phyloP scores from a whole-genome alignment of 139 green algal genomes.

The Tetradesmus lagerheimii region DNA sequence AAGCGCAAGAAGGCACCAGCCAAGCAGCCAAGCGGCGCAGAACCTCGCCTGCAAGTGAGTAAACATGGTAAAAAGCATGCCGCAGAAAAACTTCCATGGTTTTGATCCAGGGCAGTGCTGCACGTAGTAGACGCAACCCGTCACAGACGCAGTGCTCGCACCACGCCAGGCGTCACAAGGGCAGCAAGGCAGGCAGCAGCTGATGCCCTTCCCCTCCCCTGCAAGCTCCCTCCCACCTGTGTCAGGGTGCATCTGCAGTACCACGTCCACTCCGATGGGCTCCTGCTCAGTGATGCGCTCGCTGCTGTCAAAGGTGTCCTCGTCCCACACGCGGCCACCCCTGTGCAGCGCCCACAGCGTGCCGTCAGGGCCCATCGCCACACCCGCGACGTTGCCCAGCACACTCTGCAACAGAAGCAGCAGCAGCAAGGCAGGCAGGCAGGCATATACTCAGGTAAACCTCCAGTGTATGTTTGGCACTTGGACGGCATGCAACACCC shows the following conservation, averaged over 20 bases:
- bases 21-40: conserved; percentile 60
- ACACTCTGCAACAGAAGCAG: not conserved
- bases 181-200: not conserved
- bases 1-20: too few species aligned
- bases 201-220: not conserved
- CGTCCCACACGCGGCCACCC: conserved; percentile 66
- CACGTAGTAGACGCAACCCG: not conserved
- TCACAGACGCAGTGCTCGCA: too few species aligned
- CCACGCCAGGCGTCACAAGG: too few species aligned
- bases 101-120: not conserved
- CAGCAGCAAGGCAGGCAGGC: not conserved
- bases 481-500: too few species aligned
- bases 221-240: conserved; percentile 48
- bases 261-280: conserved; percentile 57
- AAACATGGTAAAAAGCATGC: too few species aligned
- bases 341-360: conserved; percentile 83
- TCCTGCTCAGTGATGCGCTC: conserved; percentile 51
- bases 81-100: too few species aligned
- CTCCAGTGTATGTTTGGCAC: too few species aligned
- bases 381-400: conserved; percentile 52
- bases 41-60: conserved; percentile 44
- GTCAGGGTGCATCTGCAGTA: conserved; percentile 73
- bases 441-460: not conserved
- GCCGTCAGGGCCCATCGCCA: conserved; percentile 58
- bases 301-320: conserved; percentile 51